Evolutionary conservation across 164 flowering plant genomes (phyloP), one percentile per base, ranked within the genome.

Genomic region (Vitis cinerea): DNA sequence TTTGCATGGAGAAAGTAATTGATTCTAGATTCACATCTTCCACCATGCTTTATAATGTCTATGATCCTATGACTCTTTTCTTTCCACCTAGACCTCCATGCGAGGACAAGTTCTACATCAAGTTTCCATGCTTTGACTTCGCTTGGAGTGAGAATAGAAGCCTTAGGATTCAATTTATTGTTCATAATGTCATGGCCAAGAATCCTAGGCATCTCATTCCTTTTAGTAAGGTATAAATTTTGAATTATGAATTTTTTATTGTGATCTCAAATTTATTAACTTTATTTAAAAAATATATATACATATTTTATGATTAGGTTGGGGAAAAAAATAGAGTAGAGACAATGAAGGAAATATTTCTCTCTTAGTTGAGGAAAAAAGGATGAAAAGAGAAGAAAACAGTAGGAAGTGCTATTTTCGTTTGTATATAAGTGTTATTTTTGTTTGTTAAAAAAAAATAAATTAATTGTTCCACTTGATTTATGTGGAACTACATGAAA

Each of bases 131-230:
- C 78, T 90, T 65, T 58, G 98, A 96, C 78, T 96, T 96, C 69
- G 84, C 83, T 0, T 96, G 94, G 94, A 93, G 98, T 68, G 98
- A 97, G 1, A 84, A 81, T 69, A 68, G 54, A 7, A 90, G 90
- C 74, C 29, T 73, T 9, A 76, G 68, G 56, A 44, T 85, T 31
- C 68, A 52, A n/a, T 19, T 75, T 0, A 85, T 93, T 58, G 98
- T 89, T 2, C 50, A 51, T 1, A 56, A 77, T 6, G 93, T 96
- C 19, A 92, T 74, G 89, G 78, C n/a, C 2, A 93, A 92, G 65
- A 96, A 96, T 79, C 99, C 99, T 13, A 91, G 90, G 6, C 76
- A 98, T 31, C 72, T 84, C 2, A 93, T 96, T 82, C 93, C 93
- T 9, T 13, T 76, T 0, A 14, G 9, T 51, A 96, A 96, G 99